These are phyloP conservation scores for Diaporthe amygdali DNA, from an alignment of 2,329 filamentous ascomycete genomes.

Conservation along the genomic window DNA sequence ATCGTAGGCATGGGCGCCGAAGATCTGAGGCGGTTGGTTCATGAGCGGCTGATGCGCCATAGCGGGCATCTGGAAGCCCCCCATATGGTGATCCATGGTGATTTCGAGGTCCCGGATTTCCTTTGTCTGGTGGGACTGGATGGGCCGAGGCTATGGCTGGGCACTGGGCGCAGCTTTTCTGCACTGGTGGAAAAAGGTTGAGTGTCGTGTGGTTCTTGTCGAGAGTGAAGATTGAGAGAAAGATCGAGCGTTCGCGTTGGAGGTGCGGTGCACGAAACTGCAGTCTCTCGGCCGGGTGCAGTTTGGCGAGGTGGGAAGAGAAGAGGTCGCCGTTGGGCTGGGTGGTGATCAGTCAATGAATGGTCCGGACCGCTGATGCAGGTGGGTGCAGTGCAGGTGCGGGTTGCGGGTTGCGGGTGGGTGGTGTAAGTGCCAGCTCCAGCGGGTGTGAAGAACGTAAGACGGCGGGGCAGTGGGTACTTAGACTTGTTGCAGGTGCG, in stretches of 20 bases:
- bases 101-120: background rate
- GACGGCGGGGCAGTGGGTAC: constrained; percentile 15
- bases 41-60: constrained; percentile 61
- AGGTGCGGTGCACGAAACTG: background rate
- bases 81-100: constrained; percentile 58
- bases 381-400: background rate
- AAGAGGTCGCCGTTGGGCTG: background rate
- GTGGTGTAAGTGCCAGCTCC: constrained; percentile 6
- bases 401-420: background rate
- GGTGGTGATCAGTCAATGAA: constrained; percentile 13
- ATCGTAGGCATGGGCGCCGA: constrained; percentile 66
- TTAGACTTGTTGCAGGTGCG: constrained; percentile 10
- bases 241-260: background rate
- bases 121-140: background rate
- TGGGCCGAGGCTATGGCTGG: background rate
- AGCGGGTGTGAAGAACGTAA: background rate
- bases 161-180: background rate
- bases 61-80: constrained; percentile 62
- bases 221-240: background rate
- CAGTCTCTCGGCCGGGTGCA: background rate
- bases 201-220: background rate
- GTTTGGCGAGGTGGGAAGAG: background rate
- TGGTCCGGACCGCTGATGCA: constrained; percentile 8
- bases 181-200: background rate
- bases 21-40: constrained; percentile 73